Percentiles rank a stretch among this genome's conserved stretches.
Conservation (phyloP, 495 filamentous ascomycete species). For the Pseudomonodictys pantanalensis region DNA sequence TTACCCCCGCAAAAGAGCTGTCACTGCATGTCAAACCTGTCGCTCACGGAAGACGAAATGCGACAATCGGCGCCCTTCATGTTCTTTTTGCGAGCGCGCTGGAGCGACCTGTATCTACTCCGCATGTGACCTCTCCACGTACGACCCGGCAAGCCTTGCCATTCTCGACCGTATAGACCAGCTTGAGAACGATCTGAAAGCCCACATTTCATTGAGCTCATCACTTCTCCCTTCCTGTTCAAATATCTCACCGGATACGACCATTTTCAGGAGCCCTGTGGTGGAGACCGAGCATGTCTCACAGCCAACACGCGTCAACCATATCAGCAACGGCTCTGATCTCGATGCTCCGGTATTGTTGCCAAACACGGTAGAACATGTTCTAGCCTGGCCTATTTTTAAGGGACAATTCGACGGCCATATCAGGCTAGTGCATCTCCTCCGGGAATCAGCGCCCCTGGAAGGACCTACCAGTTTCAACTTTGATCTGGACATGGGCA, state of each 20-base stretch:
- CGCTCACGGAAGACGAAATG: background rate
- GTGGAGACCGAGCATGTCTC: no score
- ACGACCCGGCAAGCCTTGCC: background rate
- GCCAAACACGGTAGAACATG: no score
- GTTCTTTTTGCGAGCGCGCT: background rate
- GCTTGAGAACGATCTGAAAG: background rate
- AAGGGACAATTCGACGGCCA: no score
- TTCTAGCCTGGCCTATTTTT: no score
- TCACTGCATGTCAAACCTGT: background rate
- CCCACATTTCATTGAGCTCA: background rate
- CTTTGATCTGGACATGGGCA: no score
- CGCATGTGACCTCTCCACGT: background rate
- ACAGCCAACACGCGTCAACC: no score
- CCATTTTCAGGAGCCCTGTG: no score
- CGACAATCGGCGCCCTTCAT: background rate
- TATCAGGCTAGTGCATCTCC: no score
- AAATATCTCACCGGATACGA: background rate
- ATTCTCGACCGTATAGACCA: background rate
- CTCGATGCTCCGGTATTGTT: no score
- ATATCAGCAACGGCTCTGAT: no score
- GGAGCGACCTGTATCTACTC: background rate
- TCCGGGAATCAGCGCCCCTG: no score
- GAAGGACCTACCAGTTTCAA: no score
- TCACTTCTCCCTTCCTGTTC: background rate
- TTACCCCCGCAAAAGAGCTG: background rate